Conservation (phyloP, 2,329 filamentous ascomycete genomes). For the Hypoxylon sp. region DNA sequence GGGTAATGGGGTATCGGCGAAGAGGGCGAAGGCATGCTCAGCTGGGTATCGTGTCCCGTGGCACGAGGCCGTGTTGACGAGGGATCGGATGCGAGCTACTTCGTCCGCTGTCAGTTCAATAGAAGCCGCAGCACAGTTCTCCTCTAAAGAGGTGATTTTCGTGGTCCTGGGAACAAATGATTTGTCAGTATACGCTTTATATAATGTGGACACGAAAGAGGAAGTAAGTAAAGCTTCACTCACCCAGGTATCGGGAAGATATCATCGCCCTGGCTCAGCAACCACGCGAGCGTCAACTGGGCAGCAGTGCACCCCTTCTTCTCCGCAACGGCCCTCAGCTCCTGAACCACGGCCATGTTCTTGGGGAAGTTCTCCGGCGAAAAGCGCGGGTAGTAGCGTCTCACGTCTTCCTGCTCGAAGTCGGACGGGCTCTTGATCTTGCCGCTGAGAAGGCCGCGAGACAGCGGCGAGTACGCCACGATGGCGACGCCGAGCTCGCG, state of each 20-base stretch:
- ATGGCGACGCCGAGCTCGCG: conserved; percentile 58
- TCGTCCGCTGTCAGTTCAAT: conserved; percentile 52
- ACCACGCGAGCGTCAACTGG: conserved; percentile 67
- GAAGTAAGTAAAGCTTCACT: conserved; percentile 10
- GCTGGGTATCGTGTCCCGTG: conserved; percentile 34
- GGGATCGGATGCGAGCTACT: conserved; percentile 47
- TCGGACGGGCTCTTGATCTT: conserved; percentile 61
- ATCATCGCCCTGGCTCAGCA: conserved; percentile 49
- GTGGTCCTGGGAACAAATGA: conserved; percentile 25
- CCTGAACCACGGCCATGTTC: conserved; percentile 63
- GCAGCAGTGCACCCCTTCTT: conserved; percentile 61
- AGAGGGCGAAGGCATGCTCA: conserved; percentile 31
- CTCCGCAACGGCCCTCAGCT: conserved; percentile 60
- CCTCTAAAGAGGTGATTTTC: conserved; percentile 38
- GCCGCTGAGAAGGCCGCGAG: conserved; percentile 62
- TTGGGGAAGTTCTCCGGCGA: conserved; percentile 60
- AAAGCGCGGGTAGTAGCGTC: conserved; percentile 56
- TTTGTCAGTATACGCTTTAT: not conserved
- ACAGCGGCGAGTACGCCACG: conserved; percentile 58
- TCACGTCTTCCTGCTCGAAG: conserved; percentile 59
- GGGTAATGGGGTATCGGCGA: conserved; percentile 36
- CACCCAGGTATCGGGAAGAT: conserved; percentile 44
- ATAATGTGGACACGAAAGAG: not conserved
- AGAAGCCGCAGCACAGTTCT: conserved; percentile 48
- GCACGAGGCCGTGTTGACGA: conserved; percentile 47